Base-by-base conservation (phyloP, 1,284 basidiomycete species). In the Boletus hoseneyae region DNA sequence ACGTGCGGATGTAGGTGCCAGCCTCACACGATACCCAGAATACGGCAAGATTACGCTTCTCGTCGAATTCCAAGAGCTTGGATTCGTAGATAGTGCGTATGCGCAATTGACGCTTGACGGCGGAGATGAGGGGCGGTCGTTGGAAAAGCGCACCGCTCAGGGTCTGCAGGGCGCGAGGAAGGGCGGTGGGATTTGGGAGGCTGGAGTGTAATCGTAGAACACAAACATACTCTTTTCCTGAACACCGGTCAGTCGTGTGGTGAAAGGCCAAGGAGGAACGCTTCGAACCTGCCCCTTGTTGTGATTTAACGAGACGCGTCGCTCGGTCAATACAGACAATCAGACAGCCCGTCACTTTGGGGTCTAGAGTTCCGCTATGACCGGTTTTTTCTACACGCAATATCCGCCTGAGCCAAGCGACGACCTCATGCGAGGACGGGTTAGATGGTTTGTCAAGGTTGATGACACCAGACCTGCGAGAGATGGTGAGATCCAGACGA, bases 391-490 rank as follows among this genome's bases (percentile, higher is more conserved):
- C 96, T 32, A 91, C 91, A 25, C 96, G 86, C 46, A 99, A 73
- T 59, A 99, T 99, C 25, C 97, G 84, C 61, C 96, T 83, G 57
- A 99, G 75, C 97, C 97, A 99, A 15, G 97, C 97, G 57, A 99
- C 97, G 50, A 99, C 97, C 78, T 99, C 97, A 74, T 99, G 97
- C n/a, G 96, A 98, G 5, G 97, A 99, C 8, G 97, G 97, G 74
- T 99, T 99, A 42, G 96, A 98, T 23, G 97, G 97, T 71, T 99
- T 99, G 82, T 99, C 97, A 60, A 99, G 80, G 76, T 99, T 98
- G 71, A 99, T 99, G 51, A 97, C 93, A 61, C 97, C 97, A 55
- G 94, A 93, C 74, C 91, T 93, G 58, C 5, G 6, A 43, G 29
- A 23, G 40, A 25, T 1, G 21, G 18, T 47, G 9, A 58, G 51